phyloP scores from a whole-genome alignment of 1,284 basidiomycete species.

The Irpex rosettiformis region DNA sequence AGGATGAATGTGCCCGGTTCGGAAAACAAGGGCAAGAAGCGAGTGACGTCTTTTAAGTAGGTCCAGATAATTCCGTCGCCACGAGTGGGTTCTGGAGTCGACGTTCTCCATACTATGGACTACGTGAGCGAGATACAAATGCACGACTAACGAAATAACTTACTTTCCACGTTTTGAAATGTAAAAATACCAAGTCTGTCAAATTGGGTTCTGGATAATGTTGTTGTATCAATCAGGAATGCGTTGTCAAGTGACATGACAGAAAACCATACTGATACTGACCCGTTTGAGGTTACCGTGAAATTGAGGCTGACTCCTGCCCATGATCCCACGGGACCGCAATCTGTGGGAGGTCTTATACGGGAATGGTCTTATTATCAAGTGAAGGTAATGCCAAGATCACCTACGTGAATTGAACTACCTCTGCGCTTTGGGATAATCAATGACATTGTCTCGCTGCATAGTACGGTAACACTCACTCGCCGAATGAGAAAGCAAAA shows the following conservation, averaged over 20 bases:
- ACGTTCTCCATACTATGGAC: slow-evolving; percentile 68
- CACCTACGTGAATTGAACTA: slow-evolving; percentile 60
- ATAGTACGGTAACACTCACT: slow-evolving; percentile 37
- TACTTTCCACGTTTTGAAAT: slow-evolving; percentile 74
- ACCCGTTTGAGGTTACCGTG: slow-evolving; percentile 72
- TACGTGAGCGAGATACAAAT: neutral
- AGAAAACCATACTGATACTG: neutral
- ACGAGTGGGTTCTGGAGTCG: slow-evolving; percentile 70
- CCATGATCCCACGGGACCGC: slow-evolving; percentile 71
- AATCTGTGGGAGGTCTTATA: slow-evolving; percentile 66
- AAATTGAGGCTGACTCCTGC: slow-evolving; percentile 72
- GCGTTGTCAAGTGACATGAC: too few species aligned
- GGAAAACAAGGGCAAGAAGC: slow-evolving; percentile 66
- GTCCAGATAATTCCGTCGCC: slow-evolving; percentile 77
- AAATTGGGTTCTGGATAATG: slow-evolving; percentile 50
- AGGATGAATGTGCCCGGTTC: slow-evolving; percentile 66
- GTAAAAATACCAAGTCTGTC: slow-evolving; percentile 72
- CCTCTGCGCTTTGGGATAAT: slow-evolving; percentile 46
- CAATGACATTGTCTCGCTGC: neutral
- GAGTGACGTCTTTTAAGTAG: slow-evolving; percentile 72
- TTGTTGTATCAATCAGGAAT: neutral
- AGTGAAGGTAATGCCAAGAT: neutral
- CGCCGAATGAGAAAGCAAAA: slow-evolving; percentile 68
- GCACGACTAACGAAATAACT: slow-evolving; percentile 19
- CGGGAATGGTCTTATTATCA: neutral